Conservation (phyloP, 805 yeast species). For the Yamadazyma takamatsuzukensis region DNA sequence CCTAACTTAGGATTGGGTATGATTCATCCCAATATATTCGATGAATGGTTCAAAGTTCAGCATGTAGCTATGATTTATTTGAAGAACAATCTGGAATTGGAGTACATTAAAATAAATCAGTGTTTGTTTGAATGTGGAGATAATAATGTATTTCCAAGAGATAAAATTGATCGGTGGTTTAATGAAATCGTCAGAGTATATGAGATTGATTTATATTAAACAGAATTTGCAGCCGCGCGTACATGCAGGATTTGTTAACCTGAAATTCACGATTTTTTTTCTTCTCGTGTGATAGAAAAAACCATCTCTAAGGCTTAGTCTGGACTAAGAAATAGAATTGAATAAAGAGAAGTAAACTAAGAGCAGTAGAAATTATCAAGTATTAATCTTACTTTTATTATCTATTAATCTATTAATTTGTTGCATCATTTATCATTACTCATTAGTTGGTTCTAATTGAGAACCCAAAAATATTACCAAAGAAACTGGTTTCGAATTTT, state of each 20-base stretch:
- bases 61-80: conserved; percentile 46
- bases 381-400: too few relatives aligned
- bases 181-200: conserved; percentile 28
- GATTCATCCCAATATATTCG: conserved; percentile 50
- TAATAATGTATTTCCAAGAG: conserved; percentile 29
- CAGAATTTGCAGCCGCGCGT: background rate
- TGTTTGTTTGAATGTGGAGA: conserved; percentile 42
- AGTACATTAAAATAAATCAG: conserved; percentile 46
- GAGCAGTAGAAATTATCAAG: too few relatives aligned
- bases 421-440: conserved; percentile 1
- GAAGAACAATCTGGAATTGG: conserved; percentile 21
- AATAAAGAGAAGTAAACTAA: too few relatives aligned
- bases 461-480: conserved; percentile 41
- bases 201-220: conserved; percentile 1
- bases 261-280: too few relatives aligned
- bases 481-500: conserved; percentile 38
- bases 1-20: conserved; percentile 55
- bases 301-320: too few relatives aligned
- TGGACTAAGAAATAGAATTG: too few relatives aligned
- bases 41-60: conserved; percentile 55
- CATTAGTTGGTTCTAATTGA: conserved; percentile 17
- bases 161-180: conserved; percentile 48
- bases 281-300: too few relatives aligned
- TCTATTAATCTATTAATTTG: conserved; percentile 7
- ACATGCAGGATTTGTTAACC: too few relatives aligned